These are phyloP conservation scores for barrel medic (Medicago truncatula) DNA, from an alignment of 306 rosid species.

Conservation along the genomic window MtrunA17r5.0-ANR NC_053044.1:35988001-35988500, in stretches of 20 bases:
- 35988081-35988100: conserved; percentile 9
- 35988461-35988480: conserved; percentile 68
- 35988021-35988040: conserved; percentile 2
- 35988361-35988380: conserved; percentile 31
- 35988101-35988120: conserved; percentile 23
- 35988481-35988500: conserved; percentile 40
- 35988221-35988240: conserved; percentile 94
- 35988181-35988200: conserved; percentile 73
- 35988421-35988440: conserved; percentile 64
- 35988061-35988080: conserved; percentile 18
- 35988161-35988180: conserved; percentile 80
- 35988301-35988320: conserved; percentile 24
- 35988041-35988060: conserved; percentile 7
- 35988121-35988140: conserved; percentile 23
- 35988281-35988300: conserved; percentile 78
- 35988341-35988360: conserved; percentile 11
- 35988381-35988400: conserved; percentile 85
- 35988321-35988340: conserved; percentile 29
- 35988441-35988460: conserved; percentile 65
- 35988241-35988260: conserved; percentile 88
- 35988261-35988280: conserved; percentile 92
- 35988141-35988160: conserved; percentile 72
- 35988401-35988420: conserved; percentile 83
- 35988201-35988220: conserved; percentile 88
- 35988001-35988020: not conserved